Evolutionary conservation across 2,329 filamentous ascomycete species (phyloP), one percentile per base, ranked within the genome.

Genomic region (Escovopsis sp.): DNA sequence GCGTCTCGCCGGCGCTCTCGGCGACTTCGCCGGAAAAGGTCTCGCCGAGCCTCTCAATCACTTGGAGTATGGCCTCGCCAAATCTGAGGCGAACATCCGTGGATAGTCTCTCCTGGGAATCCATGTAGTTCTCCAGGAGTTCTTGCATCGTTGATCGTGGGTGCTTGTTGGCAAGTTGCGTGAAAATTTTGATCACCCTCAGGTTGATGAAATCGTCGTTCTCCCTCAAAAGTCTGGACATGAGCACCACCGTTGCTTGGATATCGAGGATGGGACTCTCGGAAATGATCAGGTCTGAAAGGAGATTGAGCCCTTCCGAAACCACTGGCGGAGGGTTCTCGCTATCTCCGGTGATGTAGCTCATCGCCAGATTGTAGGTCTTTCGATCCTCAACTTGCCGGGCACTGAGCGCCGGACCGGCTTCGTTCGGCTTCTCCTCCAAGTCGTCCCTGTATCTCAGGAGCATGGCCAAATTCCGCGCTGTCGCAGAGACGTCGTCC

Each of bases 141-240:
- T 84, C 79, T 19, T 65, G 68, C 4, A 73, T 63, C 0, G 78
- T 77, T 0, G 79, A 72, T 36, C 69, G 72, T 0, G 80, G 77
- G 40, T 84, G 80, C 43, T 65, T 69, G 47, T 68, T 61, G 0
- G 79, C 72, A 10, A 87, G 59, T 23, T 75, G 70, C 0, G 73
- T 71, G 45, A 84, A 75, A 1, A 80, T 68, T 47, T 75, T 76
- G 47, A 86, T 74, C 12, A 77, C 73, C n/a, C 75, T 70, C 3
- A 81, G 64, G 51, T 82, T 81, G 46, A 85, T 77, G 53, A 80
- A 87, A 43, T 83, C 80, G 43, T 86, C 82, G 6, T 69, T 64
- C 39, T 83, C 79, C 46, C 72, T 69, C 1, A 85, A 63, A 1
- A 85, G 65, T 9, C 72, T 75, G 1, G 77, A 75, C 42, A 85